Base-by-base conservation (phyloP, 108 stramenopile species). In the Nannochloropsis oceanica region DNA sequence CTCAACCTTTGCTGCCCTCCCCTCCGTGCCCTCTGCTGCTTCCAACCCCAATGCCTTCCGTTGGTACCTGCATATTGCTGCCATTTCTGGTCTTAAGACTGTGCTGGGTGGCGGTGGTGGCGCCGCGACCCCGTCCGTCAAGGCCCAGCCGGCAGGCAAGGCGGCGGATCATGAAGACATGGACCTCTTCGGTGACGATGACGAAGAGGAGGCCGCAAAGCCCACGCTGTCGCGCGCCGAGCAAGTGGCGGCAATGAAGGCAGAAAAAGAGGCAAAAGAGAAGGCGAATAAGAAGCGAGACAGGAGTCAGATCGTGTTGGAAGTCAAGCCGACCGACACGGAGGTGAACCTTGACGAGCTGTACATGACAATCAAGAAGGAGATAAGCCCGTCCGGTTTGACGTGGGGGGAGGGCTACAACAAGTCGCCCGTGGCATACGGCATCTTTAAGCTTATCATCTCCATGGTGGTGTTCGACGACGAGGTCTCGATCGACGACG, bases 51-150 rank as follows among this genome's bases (percentile, higher is more conserved):
- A 93, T 79, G 89, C 90, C 43, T 92, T 92, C 90, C 92, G 92
- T 80, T 93, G 92, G 92, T 93, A 86, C 89, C 84, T 93, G 79
- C 92, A 93, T 88, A 90, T 92, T 87, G 92, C 91, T 46, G 91
- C 92, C 22, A 81, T 93, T 59, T 84, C 81, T 25, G 92, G 92
- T 44, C 80, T 91, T 26, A 73, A 82, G 27, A 87, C 18, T 18
- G 2, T 73, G 18, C n/a, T 73, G 59, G 59, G 59, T 73, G 59
- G 59, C 18, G 59, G 2, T 73, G 59, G 59, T n/a, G 1, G 59
- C 59, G 59, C 59, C 59, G 9, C n/a, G 59, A n/a, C 59, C 59
- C n/a, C 59, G 2, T 0, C 59, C 2, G 18, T n/a, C 59, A 73
- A 73, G 59, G n/a, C 18, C 22, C 2, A 18, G 59, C 18, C 22